Evolutionary conservation across 1,284 basidiomycete species (phyloP).

Genomic region (Ustanciosporium gigantosporum): DNA sequence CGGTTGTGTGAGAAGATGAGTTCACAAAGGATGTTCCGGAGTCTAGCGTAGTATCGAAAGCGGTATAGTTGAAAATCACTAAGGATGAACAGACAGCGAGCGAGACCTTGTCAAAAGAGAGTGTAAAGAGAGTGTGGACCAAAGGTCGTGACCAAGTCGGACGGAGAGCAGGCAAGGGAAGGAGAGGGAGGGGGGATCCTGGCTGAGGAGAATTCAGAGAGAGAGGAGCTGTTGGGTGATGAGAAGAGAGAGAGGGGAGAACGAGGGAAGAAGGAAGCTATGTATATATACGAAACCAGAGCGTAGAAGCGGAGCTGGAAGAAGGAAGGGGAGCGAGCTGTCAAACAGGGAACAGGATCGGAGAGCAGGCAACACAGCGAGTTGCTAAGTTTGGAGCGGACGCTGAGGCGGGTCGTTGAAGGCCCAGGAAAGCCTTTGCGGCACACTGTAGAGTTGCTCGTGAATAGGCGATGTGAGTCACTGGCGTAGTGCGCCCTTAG

Average conservation of each 20-base stretch:
- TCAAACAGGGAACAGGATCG: no score
- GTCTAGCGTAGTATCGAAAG: background rate
- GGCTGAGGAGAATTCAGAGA: background rate
- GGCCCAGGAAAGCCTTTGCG: no score
- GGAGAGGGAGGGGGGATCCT: background rate
- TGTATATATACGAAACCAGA: background rate
- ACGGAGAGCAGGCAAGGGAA: background rate
- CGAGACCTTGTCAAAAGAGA: no score
- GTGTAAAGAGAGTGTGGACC: background rate
- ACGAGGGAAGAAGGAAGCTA: background rate
- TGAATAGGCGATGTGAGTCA: no score
- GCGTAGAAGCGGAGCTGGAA: background rate
- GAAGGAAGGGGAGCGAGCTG: no score
- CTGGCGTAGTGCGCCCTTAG: no score
- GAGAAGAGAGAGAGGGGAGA: background rate
- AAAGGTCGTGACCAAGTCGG: no score
- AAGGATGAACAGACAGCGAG: background rate
- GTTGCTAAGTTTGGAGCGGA: no score
- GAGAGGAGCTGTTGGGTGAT: conserved; percentile 1
- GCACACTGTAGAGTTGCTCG: no score
- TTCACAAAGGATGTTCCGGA: background rate
- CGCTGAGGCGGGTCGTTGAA: no score
- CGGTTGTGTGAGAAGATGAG: background rate
- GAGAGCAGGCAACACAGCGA: no score
- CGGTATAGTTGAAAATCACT: background rate